Evolutionary conservation across 2,329 filamentous ascomycete species (phyloP).

Genomic region (Incumbomyces delicatus): DNA sequence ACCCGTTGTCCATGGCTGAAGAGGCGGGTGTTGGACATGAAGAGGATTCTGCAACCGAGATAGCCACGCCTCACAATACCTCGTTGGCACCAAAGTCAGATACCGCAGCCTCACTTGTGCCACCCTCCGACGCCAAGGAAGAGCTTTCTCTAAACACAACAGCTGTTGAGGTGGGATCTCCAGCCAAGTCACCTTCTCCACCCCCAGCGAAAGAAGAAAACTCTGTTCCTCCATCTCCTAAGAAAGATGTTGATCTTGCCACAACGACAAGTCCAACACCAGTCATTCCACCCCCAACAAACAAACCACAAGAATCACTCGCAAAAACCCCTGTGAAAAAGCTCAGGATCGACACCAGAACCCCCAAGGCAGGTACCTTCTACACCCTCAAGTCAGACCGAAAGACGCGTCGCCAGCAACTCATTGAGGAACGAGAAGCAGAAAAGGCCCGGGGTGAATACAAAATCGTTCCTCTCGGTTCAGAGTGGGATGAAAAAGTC

Average conservation of each 20-base stretch:
- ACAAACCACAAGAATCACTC: background rate
- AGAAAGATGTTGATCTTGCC: background rate
- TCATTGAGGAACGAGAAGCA: conserved; percentile 14
- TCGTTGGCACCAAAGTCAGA: too few species aligned
- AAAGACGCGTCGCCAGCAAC: conserved; percentile 17
- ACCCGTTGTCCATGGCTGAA: background rate
- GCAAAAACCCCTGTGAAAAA: conserved; percentile 10
- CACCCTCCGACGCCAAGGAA: background rate
- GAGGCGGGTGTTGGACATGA: background rate
- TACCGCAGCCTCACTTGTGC: too few species aligned
- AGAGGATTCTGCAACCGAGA: background rate
- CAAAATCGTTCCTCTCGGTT: conserved; percentile 27
- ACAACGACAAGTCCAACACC: background rate
- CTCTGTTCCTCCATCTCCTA: background rate
- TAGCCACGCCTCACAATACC: too few species aligned
- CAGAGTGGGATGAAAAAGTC: conserved; percentile 29
- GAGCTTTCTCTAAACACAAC: too few species aligned
- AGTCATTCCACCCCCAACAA: too few species aligned
- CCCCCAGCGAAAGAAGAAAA: too few species aligned
- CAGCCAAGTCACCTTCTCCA: too few species aligned
- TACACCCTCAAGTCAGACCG: conserved; percentile 11
- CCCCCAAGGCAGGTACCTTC: conserved; percentile 16
- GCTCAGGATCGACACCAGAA: conserved; percentile 11
- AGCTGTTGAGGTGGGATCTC: too few species aligned
- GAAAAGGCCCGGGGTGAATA: conserved; percentile 18